phyloP scores from a whole-genome alignment of 2,329 filamentous ascomycete species.

The Hortaea werneckii region DNA sequence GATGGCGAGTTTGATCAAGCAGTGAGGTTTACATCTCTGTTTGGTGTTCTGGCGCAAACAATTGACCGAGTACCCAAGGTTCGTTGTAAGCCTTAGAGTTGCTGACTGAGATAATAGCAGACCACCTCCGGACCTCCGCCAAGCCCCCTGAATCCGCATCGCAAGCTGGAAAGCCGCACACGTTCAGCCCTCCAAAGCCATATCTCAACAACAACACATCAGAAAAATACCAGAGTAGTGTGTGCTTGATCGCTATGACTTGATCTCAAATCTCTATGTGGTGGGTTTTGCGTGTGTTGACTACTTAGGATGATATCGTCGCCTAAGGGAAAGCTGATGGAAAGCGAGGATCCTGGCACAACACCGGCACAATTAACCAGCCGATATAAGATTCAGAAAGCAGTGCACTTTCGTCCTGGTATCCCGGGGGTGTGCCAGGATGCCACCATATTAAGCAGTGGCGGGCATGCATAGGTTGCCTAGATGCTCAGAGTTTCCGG shows the following conservation, averaged over 20 bases:
- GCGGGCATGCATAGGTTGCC: background rate
- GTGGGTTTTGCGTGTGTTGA: background rate
- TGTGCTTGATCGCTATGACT: background rate
- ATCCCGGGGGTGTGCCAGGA: background rate
- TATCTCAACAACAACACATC: background rate
- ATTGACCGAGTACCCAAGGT: too few species aligned
- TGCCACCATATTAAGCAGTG: background rate
- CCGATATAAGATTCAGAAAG: background rate
- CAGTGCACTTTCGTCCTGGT: background rate
- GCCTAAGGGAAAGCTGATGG: background rate
- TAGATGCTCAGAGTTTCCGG: background rate
- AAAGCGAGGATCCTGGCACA: background rate
- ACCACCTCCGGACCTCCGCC: background rate
- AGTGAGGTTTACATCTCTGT: too few species aligned
- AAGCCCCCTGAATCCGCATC: background rate
- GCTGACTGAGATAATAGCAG: background rate
- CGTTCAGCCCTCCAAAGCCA: background rate
- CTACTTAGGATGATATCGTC: background rate
- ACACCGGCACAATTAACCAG: background rate
- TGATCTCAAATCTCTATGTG: background rate
- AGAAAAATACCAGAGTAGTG: background rate
- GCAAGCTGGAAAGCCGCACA: background rate
- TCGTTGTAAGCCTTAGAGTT: background rate
- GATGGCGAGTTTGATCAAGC: background rate
- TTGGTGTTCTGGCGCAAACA: too few species aligned